phyloP scores from a whole-genome alignment of 1,284 basidiomycete species.

The Coriolopsis trogii region DNA sequence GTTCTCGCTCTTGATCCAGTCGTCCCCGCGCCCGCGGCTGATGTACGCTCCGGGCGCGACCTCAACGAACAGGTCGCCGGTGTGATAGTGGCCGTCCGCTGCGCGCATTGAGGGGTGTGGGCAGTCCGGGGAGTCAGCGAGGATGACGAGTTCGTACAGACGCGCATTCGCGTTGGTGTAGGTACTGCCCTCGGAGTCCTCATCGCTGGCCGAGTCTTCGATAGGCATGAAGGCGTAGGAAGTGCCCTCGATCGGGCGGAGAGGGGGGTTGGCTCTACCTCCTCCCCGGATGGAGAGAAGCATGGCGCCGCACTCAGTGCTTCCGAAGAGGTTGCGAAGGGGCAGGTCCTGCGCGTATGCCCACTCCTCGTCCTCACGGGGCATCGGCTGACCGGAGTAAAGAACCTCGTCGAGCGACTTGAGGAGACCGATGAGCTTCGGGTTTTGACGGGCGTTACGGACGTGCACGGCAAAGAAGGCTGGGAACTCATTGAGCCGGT shows the following conservation, averaged over 20 bases:
- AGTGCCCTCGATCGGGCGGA: conserved; percentile 49
- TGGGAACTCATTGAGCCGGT: conserved; percentile 70
- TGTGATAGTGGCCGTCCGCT: conserved; percentile 69
- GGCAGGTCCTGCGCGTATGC: conserved; percentile 57
- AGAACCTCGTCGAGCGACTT: conserved; percentile 58
- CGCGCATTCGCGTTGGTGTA: conserved; percentile 52
- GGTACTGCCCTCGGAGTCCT: conserved; percentile 33
- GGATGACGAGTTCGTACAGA: conserved; percentile 66
- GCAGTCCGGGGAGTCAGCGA: conserved; percentile 64
- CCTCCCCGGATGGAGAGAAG: conserved; percentile 55
- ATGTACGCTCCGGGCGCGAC: conserved; percentile 53
- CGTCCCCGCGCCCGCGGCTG: conserved; percentile 68
- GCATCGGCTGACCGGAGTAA: conserved; percentile 65
- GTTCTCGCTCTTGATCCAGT: conserved; percentile 78
- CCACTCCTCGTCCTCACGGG: conserved; percentile 66
- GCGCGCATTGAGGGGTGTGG: conserved; percentile 57
- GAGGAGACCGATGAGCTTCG: conserved; percentile 60
- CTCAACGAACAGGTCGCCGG: conserved; percentile 72
- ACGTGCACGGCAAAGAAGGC: conserved; percentile 66
- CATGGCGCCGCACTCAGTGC: conserved; percentile 72
- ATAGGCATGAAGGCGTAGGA: conserved; percentile 63
- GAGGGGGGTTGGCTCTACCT: conserved; percentile 38
- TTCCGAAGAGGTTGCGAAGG: conserved; percentile 70
- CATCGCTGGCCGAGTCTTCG: conserved; percentile 35
- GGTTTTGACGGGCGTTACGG: conserved; percentile 56